Evolutionary conservation across 345 rosid genomes (phyloP).

Genomic region (Lumnitzera racemosa): DNA sequence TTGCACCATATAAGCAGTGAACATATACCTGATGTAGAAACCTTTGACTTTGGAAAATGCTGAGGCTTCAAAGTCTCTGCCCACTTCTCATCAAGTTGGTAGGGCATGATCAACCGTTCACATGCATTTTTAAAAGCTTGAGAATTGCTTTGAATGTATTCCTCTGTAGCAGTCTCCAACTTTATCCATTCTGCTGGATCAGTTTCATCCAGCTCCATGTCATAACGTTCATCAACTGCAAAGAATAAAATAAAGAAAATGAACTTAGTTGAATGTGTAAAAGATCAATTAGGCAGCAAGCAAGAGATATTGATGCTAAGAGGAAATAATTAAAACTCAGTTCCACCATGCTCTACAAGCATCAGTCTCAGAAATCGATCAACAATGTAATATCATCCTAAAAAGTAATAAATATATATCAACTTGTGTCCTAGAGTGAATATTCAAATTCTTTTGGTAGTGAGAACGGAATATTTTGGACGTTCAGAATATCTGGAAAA

Average conservation of each 20-base stretch:
- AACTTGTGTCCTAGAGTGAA: no score
- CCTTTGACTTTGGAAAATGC: slow-evolving; percentile 26
- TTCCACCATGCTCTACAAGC: no score
- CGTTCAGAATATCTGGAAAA: neutral
- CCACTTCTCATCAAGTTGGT: slow-evolving; percentile 66
- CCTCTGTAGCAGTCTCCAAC: slow-evolving; percentile 78
- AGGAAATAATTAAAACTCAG: no score
- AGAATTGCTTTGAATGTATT: slow-evolving; percentile 67
- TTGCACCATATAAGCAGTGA: neutral
- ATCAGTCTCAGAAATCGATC: no score
- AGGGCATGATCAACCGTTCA: slow-evolving; percentile 71
- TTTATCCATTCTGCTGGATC: slow-evolving; percentile 94
- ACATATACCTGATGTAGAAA: slow-evolving; percentile 34
- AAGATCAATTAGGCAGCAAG: neutral
- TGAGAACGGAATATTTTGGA: neutral
- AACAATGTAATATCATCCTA: no score
- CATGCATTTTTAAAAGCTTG: slow-evolving; percentile 61
- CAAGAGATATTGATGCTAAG: no score
- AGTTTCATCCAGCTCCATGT: slow-evolving; percentile 98
- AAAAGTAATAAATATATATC: no score
- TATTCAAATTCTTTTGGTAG: no score
- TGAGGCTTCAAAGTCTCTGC: slow-evolving; percentile 51
- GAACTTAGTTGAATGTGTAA: slow-evolving; percentile 6
- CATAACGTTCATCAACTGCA: slow-evolving; percentile 93
- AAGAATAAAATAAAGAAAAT: slow-evolving; percentile 13